A percentile compares a stretch with the other conserved stretches of the same genome.
Evolutionary conservation across 352 stramenopile species (phyloP).

Genomic region (Globisporangium uncinulatum): DNA sequence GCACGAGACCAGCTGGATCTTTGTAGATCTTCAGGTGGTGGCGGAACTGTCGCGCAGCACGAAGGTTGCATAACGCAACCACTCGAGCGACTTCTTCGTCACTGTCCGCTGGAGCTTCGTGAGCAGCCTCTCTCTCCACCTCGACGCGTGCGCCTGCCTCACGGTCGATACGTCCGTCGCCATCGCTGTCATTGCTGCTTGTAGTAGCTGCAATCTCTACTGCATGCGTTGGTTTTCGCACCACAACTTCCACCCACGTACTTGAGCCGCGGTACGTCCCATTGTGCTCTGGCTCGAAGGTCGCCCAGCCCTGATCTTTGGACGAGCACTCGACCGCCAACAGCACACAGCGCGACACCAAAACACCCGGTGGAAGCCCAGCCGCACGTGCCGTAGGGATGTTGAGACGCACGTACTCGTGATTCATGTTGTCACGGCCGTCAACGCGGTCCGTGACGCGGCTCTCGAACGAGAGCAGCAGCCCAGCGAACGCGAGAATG

Average conservation of each 20-base stretch:
- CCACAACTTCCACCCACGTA: constrained; percentile 61
- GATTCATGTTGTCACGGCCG: constrained; percentile 40
- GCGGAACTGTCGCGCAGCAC: constrained; percentile 31
- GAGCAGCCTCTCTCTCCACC: not conserved
- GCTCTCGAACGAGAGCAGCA: constrained; percentile 40
- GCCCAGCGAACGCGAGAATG: constrained; percentile 43
- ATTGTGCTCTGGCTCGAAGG: constrained; percentile 31
- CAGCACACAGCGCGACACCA: constrained; percentile 28
- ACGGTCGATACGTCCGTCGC: too few species aligned
- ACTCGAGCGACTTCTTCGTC: constrained; percentile 20
- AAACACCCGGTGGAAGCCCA: constrained; percentile 42
- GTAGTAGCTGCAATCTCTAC: not conserved
- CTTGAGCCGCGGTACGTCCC: constrained; percentile 48
- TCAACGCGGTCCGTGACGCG: constrained; percentile 23
- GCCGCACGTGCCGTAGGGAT: constrained; percentile 16
- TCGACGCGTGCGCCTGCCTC: not conserved
- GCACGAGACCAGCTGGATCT: constrained; percentile 24
- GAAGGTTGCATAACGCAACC: constrained; percentile 44
- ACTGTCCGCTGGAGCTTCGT: not conserved
- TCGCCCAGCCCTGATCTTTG: constrained; percentile 72
- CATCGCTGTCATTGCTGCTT: not conserved
- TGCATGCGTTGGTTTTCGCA: constrained; percentile 20
- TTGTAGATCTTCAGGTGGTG: constrained; percentile 55
- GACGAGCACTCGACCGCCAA: constrained; percentile 53
- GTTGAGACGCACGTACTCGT: constrained; percentile 35